A percentile compares a stretch with the other conserved stretches of the same genome.
Evolutionary conservation across 345 rosid species (phyloP).

Genomic region (Brassica rapa): DNA sequence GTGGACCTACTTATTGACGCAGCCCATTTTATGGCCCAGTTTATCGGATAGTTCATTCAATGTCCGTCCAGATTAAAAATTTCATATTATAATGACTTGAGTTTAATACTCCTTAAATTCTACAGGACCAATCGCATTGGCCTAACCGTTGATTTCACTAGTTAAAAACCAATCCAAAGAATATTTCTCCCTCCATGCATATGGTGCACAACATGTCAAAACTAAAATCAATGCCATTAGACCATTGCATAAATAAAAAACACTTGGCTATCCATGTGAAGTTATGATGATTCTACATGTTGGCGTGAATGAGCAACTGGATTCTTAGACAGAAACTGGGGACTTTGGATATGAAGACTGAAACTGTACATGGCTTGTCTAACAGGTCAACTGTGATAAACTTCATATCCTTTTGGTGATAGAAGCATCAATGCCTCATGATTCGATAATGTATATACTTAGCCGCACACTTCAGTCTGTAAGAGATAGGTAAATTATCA

Average conservation of each 20-base stretch:
- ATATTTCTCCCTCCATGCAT: too few relatives aligned
- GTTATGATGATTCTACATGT: background rate
- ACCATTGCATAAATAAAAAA: too few relatives aligned
- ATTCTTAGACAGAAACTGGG: background rate
- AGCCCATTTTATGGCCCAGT: background rate
- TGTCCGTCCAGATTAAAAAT: background rate
- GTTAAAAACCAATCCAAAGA: too few relatives aligned
- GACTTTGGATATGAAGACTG: background rate
- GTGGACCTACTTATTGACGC: slow-evolving; percentile 6
- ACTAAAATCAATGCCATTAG: too few relatives aligned
- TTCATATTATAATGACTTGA: too few relatives aligned
- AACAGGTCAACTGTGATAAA: background rate
- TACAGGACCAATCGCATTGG: slow-evolving; percentile 69
- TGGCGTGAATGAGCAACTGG: background rate
- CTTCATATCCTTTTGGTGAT: background rate
- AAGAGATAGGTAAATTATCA: background rate
- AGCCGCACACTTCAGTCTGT: background rate
- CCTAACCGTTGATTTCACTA: slow-evolving; percentile 78
- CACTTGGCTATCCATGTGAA: too few relatives aligned
- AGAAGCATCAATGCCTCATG: slow-evolving; percentile 15
- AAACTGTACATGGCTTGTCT: background rate
- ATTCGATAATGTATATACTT: background rate
- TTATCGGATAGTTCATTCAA: background rate
- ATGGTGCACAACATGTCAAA: too few relatives aligned
- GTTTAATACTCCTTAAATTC: slow-evolving; percentile 27